These are phyloP conservation scores for Heliamphora pulchella DNA, from an alignment of 179 eudicot genomes.

Conservation along the genomic window DNA sequence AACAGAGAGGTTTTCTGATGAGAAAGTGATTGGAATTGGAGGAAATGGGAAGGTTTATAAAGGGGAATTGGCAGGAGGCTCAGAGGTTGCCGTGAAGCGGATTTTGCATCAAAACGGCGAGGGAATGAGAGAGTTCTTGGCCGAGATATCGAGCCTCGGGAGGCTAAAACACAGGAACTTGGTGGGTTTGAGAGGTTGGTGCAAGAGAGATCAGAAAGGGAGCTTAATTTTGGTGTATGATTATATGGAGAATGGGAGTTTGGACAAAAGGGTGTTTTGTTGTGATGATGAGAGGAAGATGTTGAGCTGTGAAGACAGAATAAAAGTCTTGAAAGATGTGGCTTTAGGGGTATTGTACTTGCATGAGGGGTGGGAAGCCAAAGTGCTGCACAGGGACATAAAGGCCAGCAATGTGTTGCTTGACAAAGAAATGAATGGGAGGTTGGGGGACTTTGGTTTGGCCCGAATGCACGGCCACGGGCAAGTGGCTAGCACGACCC, in stretches of 20 bases:
- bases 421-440: slow-evolving; percentile 38
- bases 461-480: slow-evolving; percentile 41
- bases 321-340: slow-evolving; percentile 35
- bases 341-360: slow-evolving; percentile 36
- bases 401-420: slow-evolving; percentile 34
- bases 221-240: slow-evolving; percentile 37
- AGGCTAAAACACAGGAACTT: slow-evolving; percentile 38
- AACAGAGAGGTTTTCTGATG: slow-evolving; percentile 32
- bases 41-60: slow-evolving; percentile 46
- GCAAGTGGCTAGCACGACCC: slow-evolving; percentile 33
- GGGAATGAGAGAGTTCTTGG: slow-evolving; percentile 34
- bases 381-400: slow-evolving; percentile 20
- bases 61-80: slow-evolving; percentile 33
- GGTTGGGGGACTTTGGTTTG: slow-evolving; percentile 41
- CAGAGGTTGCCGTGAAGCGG: slow-evolving; percentile 36
- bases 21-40: slow-evolving; percentile 42
- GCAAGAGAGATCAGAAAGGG: slow-evolving; percentile 41
- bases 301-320: slow-evolving; percentile 31
- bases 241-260: slow-evolving; percentile 39
- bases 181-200: slow-evolving; percentile 47
- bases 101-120: slow-evolving; percentile 32
- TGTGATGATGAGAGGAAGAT: slow-evolving; percentile 21
- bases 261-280: slow-evolving; percentile 35
- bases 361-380: slow-evolving; percentile 45
- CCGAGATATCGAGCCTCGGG: slow-evolving; percentile 41